These are phyloP conservation scores for Tetrastigma voinierianum DNA, from an alignment of 164 flowering plant genomes.

Conservation along the genomic window DNA sequence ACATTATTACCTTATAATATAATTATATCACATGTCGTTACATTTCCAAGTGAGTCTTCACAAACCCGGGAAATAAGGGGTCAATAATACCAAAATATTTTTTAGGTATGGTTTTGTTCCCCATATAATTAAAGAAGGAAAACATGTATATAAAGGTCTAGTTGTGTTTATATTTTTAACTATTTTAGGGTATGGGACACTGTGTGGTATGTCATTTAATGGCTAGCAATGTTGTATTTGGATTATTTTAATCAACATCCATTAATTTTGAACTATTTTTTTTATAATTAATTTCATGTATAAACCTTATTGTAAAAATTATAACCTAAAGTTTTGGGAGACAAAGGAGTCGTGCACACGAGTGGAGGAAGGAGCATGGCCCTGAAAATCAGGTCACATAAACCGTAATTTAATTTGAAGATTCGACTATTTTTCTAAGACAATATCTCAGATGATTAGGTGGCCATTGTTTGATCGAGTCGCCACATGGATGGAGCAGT, in stretches of 20 bases:
- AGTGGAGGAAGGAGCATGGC: conserved; percentile 18
- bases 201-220: conserved; percentile 31
- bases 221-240: conserved; percentile 18
- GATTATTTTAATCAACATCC: conserved; percentile 1
- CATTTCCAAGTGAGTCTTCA: background rate
- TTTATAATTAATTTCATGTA: conserved; percentile 25
- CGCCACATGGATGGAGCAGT: conserved; percentile 3
- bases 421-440: conserved; percentile 25
- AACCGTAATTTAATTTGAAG: conserved; percentile 9
- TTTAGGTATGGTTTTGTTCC: conserved; percentile 7
- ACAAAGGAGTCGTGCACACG: conserved; percentile 34
- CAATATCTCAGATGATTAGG: conserved; percentile 21
- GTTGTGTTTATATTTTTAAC: conserved; percentile 6
- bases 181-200: conserved; percentile 5
- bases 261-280: background rate
- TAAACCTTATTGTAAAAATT: conserved; percentile 5
- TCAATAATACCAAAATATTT: background rate
- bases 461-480: conserved; percentile 15
- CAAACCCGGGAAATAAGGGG: conserved; percentile 8
- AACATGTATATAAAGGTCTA: background rate
- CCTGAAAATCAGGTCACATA: conserved; percentile 14
- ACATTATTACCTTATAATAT: background rate
- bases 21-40: background rate
- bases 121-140: conserved; percentile 7
- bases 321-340: background rate